Base-by-base conservation (phyloP, 2,329 filamentous ascomycete species). In the Ramularia collo-cygni region DNA sequence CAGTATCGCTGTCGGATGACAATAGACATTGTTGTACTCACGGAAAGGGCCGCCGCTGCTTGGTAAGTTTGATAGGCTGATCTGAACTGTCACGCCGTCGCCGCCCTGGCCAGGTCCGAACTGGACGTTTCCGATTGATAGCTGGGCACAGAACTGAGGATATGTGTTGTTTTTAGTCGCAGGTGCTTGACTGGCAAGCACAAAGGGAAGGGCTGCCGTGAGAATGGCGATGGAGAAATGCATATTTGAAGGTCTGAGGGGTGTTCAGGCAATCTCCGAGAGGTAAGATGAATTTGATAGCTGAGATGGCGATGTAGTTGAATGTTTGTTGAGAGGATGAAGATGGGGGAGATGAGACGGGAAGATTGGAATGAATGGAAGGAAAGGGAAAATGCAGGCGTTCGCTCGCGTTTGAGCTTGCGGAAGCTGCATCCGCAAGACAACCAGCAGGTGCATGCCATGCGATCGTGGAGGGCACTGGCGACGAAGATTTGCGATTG, bases 41-140 rank as follows among this genome's bases (percentile, higher is more conserved):
- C 64, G 56, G 57, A 69, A 70, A 8, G 67, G 67, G 24, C 67
- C 66, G 16, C 64, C 65, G 34, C 58, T 53, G 10, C 48, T 39
- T 13, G 68, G 68, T 13, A 71, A 56, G 34, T 63, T 64, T 37
- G 53, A 50, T 43, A 71, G 48, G 38, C 59, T 60, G 44, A 71
- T 50, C 27, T 58, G 50, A 40, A 71, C 62, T 37, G 58, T 50
- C 38, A 66, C 63, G 26, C 67, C 67, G 18, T 55, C 59, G 38
- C 63, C 67, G 30, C 38, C 42, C 3, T 37, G 37, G 9, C 40
- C 43, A 21, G 46, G 28, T 16, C 26, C 35, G 37, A 52, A 33
- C 27, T 34, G 24, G 16, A 52, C 43, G 8, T 40, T 36, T 35
- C 49, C 49, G 15, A 18, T 24, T 5, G 48, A 46, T 16, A 51